These are phyloP conservation scores for Phytophthora syringae DNA, from an alignment of 352 stramenopile genomes.

Conservation along the genomic window DNA sequence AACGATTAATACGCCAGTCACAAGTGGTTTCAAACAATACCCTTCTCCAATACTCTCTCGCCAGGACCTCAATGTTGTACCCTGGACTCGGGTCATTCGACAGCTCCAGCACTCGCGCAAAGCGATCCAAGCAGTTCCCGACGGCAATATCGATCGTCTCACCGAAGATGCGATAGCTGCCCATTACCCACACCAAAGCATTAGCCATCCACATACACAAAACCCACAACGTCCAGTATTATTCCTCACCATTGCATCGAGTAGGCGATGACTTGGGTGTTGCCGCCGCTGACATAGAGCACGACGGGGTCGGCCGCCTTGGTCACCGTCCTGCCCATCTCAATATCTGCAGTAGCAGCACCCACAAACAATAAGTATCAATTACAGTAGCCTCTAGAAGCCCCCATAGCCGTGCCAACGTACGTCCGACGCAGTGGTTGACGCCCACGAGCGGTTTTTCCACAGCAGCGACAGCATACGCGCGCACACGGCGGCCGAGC, in stretches of 20 bases:
- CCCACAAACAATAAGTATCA: conserved; percentile 2
- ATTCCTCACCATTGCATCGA: conserved; percentile 76
- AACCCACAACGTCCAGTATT: no score
- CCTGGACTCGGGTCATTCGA: conserved; percentile 98
- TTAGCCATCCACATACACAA: background rate
- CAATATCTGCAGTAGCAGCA: conserved; percentile 90
- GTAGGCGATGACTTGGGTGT: conserved; percentile 97
- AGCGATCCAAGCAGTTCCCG: conserved; percentile 99
- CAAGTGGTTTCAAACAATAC: background rate
- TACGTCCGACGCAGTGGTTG: conserved; percentile 99
- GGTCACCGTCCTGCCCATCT: conserved; percentile 99
- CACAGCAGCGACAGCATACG: conserved; percentile 95
- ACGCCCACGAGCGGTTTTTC: conserved; percentile 97
- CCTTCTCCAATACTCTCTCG: conserved; percentile 80
- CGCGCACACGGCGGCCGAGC: conserved; percentile 95
- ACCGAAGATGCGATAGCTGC: conserved; percentile 98
- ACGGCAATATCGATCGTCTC: conserved; percentile 99
- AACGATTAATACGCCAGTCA: background rate
- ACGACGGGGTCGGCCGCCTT: conserved; percentile 96
- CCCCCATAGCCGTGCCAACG: conserved; percentile 15
- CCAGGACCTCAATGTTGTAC: conserved; percentile 99
- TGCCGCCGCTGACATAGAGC: conserved; percentile 99
- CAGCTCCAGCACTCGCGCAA: conserved; percentile 95
- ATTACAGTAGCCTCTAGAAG: background rate
- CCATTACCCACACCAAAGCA: conserved; percentile 11